Evolutionary conservation across 495 filamentous ascomycete species (phyloP).

Genomic region (Penicillium fimorum): DNA sequence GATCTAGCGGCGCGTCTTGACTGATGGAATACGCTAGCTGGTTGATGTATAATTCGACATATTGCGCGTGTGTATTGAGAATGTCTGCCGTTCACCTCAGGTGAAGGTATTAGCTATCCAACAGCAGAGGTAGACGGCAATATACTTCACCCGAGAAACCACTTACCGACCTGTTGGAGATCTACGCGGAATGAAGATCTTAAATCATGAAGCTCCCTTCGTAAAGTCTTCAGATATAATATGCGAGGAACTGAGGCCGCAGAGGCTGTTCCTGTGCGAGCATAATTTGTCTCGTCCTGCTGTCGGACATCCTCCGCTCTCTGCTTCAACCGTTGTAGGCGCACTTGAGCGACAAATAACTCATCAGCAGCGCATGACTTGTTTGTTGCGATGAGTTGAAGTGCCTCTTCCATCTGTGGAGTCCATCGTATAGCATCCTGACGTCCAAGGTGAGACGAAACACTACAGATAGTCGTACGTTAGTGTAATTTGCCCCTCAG

Average conservation of each 20-base stretch:
- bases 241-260: constrained; percentile 16
- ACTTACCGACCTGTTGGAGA: constrained; percentile 22
- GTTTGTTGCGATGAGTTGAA: constrained; percentile 20
- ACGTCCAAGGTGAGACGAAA: constrained; percentile 30
- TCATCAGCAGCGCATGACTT: constrained; percentile 21
- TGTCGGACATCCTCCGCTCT: constrained; percentile 23
- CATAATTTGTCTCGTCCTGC: constrained; percentile 23
- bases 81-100: constrained; percentile 19
- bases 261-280: constrained; percentile 11
- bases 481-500: background rate
- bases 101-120: constrained; percentile 9
- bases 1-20: constrained; percentile 14
- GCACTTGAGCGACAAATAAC: constrained; percentile 29
- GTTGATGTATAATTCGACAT: constrained; percentile 41
- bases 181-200: constrained; percentile 17
- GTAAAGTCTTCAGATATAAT: constrained; percentile 30
- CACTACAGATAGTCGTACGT: constrained; percentile 18
- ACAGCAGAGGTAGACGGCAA: background rate
- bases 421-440: constrained; percentile 30
- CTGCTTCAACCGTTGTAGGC: constrained; percentile 29
- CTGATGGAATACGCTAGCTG: constrained; percentile 29
- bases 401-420: constrained; percentile 30
- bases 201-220: constrained; percentile 23
- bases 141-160: background rate
- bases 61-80: constrained; percentile 32